Evolutionary conservation across 2,329 filamentous ascomycete genomes (phyloP).

Genomic region (Hymenoscyphus salicellus): DNA sequence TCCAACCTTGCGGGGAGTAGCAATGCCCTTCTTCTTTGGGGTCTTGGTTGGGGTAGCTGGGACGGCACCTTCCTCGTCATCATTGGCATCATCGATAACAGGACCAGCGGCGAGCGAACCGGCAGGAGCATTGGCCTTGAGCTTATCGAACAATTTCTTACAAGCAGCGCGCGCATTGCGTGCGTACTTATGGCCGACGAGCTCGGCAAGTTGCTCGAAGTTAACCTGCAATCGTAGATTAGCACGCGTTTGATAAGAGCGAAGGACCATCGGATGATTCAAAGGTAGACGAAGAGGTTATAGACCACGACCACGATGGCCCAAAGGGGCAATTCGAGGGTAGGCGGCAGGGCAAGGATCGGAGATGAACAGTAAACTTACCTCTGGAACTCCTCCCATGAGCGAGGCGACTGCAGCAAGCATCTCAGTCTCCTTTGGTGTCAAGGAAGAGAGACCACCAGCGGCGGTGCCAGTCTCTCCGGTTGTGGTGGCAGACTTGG

Average conservation of each 20-base stretch:
- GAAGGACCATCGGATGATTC: background rate
- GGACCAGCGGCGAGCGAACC: too few species aligned
- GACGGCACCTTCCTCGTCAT: background rate
- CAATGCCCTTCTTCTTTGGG: background rate
- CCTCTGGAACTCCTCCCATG: constrained; percentile 15
- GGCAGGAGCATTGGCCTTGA: background rate
- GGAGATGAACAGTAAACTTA: constrained; percentile 7
- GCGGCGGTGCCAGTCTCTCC: background rate
- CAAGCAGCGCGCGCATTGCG: constrained; percentile 37
- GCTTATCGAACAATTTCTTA: constrained; percentile 16
- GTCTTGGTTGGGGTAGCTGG: background rate
- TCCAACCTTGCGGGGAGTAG: background rate
- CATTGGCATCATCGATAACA: background rate
- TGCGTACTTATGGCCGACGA: constrained; percentile 41
- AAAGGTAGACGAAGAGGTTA: too few species aligned
- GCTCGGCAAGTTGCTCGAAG: constrained; percentile 40
- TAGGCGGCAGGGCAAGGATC: background rate
- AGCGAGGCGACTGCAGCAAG: constrained; percentile 7
- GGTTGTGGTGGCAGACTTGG: background rate
- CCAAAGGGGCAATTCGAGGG: background rate
- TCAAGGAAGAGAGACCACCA: background rate
- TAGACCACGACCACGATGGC: too few species aligned
- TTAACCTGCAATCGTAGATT: constrained; percentile 32
- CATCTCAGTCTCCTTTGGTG: constrained; percentile 9
- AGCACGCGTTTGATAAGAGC: background rate